Conservation (phyloP, 371 early-diverging fungal species). For the Umbelopsis sp. region DNA sequence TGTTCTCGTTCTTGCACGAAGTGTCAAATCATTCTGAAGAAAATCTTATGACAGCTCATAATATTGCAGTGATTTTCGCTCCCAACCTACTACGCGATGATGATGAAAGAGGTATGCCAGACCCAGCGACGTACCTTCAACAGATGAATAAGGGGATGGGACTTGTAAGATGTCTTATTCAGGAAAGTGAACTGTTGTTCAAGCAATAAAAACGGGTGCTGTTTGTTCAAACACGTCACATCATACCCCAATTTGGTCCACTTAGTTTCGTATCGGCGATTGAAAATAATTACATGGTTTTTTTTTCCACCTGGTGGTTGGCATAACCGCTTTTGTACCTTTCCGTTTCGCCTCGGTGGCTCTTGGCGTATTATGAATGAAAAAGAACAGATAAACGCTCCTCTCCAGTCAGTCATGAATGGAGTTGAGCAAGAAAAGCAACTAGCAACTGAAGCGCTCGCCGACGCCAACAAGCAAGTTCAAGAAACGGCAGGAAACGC, state of each 20-base stretch:
- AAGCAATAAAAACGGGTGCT: not conserved
- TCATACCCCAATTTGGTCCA: not conserved
- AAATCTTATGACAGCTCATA: slow-evolving; percentile 84
- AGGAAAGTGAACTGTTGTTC: slow-evolving; percentile 10
- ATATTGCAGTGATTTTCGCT: slow-evolving; percentile 86
- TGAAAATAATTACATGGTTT: not conserved
- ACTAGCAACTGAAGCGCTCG: not conserved
- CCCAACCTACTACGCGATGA: slow-evolving; percentile 82
- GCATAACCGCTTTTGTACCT: slow-evolving; percentile 16
- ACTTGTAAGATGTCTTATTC: slow-evolving; percentile 25
- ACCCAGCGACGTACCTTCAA: slow-evolving; percentile 33
- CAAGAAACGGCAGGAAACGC: not conserved
- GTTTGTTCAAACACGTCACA: not conserved
- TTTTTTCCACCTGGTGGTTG: not conserved
- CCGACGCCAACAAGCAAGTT: not conserved
- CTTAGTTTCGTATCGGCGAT: not conserved
- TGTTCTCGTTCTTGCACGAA: slow-evolving; percentile 65
- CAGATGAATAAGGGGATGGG: slow-evolving; percentile 41
- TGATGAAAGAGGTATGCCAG: slow-evolving; percentile 34
- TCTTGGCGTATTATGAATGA: slow-evolving; percentile 8
- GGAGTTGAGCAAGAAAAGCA: not conserved
- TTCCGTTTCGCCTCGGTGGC: slow-evolving; percentile 12
- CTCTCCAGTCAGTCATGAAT: not conserved
- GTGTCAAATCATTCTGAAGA: slow-evolving; percentile 59
- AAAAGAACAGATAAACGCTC: not conserved